Evolutionary conservation across 345 rosid genomes (phyloP).

Genomic region (Arabidopsis arenosa): DNA sequence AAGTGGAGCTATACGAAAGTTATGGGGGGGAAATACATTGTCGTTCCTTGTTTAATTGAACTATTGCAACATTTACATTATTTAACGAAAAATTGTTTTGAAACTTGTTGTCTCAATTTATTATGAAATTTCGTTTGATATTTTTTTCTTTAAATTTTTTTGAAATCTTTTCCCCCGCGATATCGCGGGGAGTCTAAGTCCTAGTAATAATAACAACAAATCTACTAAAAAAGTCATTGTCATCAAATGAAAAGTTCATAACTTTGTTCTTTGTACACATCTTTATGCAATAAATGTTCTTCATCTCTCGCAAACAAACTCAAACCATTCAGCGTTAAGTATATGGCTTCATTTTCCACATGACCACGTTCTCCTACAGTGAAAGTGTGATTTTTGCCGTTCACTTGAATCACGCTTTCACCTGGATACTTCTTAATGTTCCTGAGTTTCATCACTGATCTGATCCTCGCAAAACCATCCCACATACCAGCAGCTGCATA

Average conservation of each 20-base stretch:
- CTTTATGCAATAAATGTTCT: slow-evolving; percentile 6
- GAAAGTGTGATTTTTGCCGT: slow-evolving; percentile 52
- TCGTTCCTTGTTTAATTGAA: too few species aligned
- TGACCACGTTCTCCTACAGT: slow-evolving; percentile 60
- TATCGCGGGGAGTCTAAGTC: too few species aligned
- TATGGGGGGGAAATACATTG: too few species aligned
- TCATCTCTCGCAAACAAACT: slow-evolving; percentile 49
- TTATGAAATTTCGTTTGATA: too few species aligned
- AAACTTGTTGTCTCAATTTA: too few species aligned
- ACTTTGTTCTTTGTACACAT: not conserved
- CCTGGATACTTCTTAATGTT: slow-evolving; percentile 62
- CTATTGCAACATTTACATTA: too few species aligned
- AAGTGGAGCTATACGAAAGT: too few species aligned
- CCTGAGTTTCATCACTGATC: slow-evolving; percentile 57
- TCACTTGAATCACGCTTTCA: slow-evolving; percentile 52
- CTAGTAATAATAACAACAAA: not conserved
- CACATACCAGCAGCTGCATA: slow-evolving; percentile 62
- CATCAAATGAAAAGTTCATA: not conserved
- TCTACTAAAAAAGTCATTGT: not conserved
- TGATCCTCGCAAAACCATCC: slow-evolving; percentile 53
- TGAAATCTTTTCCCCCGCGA: too few species aligned
- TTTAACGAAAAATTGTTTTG: too few species aligned
- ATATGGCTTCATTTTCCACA: slow-evolving; percentile 39
- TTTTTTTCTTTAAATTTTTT: too few species aligned
- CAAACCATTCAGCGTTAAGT: slow-evolving; percentile 49